Evolutionary conservation across 139 green algal genomes (phyloP).

Genomic region (Trebouxia sp.): DNA sequence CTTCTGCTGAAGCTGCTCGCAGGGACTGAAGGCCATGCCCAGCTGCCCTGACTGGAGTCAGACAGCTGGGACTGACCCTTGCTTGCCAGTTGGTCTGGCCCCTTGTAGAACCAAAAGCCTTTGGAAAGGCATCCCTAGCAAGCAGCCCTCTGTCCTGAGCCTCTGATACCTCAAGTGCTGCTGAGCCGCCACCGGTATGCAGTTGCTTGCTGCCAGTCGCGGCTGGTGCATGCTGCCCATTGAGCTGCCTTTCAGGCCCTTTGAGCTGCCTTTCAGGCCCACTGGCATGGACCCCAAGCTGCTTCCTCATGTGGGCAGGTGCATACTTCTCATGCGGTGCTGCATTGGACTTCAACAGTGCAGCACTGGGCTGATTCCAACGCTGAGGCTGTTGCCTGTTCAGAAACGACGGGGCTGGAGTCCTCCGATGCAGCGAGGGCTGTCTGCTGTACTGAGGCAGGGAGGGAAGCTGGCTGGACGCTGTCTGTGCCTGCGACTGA

Average conservation of each 20-base stretch:
- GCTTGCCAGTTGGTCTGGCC: not conserved
- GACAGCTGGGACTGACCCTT: not conserved
- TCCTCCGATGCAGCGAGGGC: not conserved
- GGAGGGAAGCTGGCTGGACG: not conserved
- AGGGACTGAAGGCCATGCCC: too few relatives aligned
- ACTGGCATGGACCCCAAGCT: too few relatives aligned
- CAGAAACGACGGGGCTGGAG: not conserved
- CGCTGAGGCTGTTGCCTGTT: not conserved
- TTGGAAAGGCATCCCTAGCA: not conserved
- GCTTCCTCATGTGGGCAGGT: not conserved
- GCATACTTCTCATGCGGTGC: not conserved
- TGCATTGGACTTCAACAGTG: not conserved
- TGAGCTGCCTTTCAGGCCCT: not conserved
- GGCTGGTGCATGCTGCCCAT: not conserved
- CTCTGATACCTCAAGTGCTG: not conserved
- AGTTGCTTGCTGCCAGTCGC: not conserved
- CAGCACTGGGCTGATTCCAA: not conserved
- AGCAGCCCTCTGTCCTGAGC: too few relatives aligned
- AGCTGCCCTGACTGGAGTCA: too few relatives aligned
- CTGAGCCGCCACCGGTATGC: not conserved
- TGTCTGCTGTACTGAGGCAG: not conserved
- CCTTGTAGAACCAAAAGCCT: not conserved
- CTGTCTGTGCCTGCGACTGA: too few relatives aligned
- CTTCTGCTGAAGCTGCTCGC: too few relatives aligned
- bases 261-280: not conserved